Evolutionary conservation across 2,329 filamentous ascomycete genomes (phyloP), one percentile per base, ranked within the genome.

Genomic region (Plectosphaerella cucumerina): DNA sequence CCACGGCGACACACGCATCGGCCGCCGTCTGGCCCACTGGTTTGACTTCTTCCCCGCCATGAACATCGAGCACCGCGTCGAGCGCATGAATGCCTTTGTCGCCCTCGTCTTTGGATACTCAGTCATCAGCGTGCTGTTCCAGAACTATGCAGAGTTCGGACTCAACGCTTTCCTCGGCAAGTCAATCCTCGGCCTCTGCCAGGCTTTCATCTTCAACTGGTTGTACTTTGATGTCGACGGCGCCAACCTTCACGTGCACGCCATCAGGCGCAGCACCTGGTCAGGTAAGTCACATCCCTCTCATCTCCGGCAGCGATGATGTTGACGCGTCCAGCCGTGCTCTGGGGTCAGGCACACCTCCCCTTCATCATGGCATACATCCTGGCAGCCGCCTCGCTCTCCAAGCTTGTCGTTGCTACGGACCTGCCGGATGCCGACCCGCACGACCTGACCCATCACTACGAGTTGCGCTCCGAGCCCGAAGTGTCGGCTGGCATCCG

Each of bases 61-160:
- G 44, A 86, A 85, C 56, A 86, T 86, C 55, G 84, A 86, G 64
- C 84, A 87, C 62, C 77, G 80, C 50, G 80, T 82, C 5, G 83
- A 86, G 63, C 70, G 84, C 6, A 86, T 79, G 26, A 81, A 80
- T 51, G 82, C 82, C 1, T 87, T 86, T 59, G 80, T 86, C 0
- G 79, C 81, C 0, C 68, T 86, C 3, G 82, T 87, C 2, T 80
- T 86, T 57, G 83, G 84, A 15, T 85, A 85, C 56, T 81, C 77
- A 1, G 82, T 86, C 21, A 74, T 86, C 23, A 81, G 77, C 1
- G 70, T 85, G 34, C 67, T 85, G 39, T 85, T 81, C 60, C 82
- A 85, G 58, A 82, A 75, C 53, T 70, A 70, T 10, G 71, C 70
- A 2, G 11, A 10, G n/a, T 72, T 77, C 55, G 79, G 80, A 5